Percentiles rank a stretch among this genome's conserved stretches.
These are phyloP conservation scores for Selaginella tamariscina DNA, from an alignment of 75 land plant species.

Conservation along the genomic window DNA sequence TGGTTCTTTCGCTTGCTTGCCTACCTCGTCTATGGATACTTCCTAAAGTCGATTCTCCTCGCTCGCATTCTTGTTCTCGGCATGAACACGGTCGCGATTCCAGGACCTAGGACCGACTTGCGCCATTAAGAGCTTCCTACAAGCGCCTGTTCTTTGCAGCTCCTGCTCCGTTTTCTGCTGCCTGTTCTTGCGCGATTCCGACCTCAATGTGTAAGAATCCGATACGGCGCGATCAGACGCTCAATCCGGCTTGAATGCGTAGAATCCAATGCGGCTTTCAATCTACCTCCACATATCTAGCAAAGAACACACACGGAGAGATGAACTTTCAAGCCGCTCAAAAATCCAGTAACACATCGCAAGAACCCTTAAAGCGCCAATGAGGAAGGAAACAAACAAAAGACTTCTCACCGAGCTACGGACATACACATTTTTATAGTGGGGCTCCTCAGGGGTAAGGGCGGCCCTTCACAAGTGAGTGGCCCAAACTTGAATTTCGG, in stretches of 20 bases:
- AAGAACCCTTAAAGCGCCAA: background rate
- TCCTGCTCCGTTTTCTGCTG: background rate
- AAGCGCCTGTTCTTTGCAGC: background rate
- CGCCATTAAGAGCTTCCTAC: background rate
- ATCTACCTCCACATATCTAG: background rate
- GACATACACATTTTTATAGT: background rate
- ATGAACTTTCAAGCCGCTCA: background rate
- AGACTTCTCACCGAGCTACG: background rate
- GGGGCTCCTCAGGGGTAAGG: background rate
- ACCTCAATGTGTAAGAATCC: too few species aligned
- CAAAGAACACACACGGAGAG: background rate
- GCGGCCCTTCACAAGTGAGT: background rate
- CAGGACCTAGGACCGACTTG: constrained; percentile 10
- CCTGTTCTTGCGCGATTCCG: background rate
- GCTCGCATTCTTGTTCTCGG: constrained; percentile 12
- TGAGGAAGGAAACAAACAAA: background rate
- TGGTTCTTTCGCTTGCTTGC: too few species aligned
- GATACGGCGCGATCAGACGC: too few species aligned
- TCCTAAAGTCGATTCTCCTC: constrained; percentile 3
- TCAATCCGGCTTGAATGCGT: background rate
- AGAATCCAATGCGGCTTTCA: background rate
- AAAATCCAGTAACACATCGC: background rate
- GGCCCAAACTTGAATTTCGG: background rate
- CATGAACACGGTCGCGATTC: constrained; percentile 14
- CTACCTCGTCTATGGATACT: background rate